phyloP scores from a whole-genome alignment of 1,284 basidiomycete species.

The Trametes polyzona region DNA sequence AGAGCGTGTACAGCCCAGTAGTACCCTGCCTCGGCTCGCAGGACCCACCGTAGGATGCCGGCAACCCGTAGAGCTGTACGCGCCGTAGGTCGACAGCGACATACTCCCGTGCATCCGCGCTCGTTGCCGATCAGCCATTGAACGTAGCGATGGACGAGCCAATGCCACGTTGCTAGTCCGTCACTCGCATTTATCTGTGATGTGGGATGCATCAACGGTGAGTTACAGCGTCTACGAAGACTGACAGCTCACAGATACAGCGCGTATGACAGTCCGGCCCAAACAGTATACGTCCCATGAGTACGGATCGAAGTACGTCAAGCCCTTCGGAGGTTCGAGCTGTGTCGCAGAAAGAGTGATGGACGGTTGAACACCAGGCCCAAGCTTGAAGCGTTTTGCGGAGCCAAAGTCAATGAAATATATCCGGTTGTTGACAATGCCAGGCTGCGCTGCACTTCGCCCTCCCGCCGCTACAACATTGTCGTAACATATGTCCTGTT shows the following conservation, averaged over 20 bases:
- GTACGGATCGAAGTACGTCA: conserved; percentile 1
- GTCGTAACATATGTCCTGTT: neutral
- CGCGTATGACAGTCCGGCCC: neutral
- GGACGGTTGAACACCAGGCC: neutral
- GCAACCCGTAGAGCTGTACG: neutral
- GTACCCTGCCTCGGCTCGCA: too few species aligned
- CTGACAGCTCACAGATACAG: neutral
- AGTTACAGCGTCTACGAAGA: neutral
- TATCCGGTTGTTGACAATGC: neutral
- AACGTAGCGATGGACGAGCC: neutral
- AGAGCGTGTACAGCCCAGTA: too few species aligned
- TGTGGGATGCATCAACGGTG: neutral
- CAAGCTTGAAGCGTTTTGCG: neutral
- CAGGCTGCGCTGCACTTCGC: neutral
- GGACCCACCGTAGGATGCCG: too few species aligned
- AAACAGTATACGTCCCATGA: conserved; percentile 7
- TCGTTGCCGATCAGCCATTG: neutral
- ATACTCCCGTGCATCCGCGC: neutral
- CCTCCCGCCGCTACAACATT: neutral
- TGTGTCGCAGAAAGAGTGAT: neutral
- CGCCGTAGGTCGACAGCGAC: neutral
- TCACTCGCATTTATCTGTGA: too few species aligned
- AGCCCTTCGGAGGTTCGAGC: neutral
- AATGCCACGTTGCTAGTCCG: neutral
- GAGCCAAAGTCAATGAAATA: conserved; percentile 9